Conservation (phyloP, 208 protist species). For the Crithidia expoeki region DNA sequence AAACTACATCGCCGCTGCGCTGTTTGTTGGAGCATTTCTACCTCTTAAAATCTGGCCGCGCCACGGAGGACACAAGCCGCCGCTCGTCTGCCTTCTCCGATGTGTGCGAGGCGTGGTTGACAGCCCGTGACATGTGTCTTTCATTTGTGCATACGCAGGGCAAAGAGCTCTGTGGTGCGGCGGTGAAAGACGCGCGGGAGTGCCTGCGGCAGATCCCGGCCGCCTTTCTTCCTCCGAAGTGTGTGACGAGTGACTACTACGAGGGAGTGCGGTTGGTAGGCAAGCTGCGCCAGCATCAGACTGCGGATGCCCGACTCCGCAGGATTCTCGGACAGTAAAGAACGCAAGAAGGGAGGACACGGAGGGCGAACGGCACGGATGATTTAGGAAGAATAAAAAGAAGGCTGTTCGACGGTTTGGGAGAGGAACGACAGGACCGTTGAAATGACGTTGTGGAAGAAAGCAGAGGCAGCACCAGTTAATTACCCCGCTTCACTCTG, state of each 20-base stretch:
- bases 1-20: slow-evolving; percentile 19
- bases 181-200: slow-evolving; percentile 39
- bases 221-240: slow-evolving; percentile 41
- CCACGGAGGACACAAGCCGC: neutral
- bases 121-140: slow-evolving; percentile 63
- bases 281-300: slow-evolving; percentile 38
- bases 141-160: slow-evolving; percentile 37
- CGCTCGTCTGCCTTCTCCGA: slow-evolving; percentile 24
- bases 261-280: slow-evolving; percentile 67
- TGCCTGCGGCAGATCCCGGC: slow-evolving; percentile 66
- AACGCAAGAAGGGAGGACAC: too few species aligned
- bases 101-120: slow-evolving; percentile 62
- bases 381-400: neutral
- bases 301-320: slow-evolving; percentile 16
- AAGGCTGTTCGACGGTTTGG: neutral
- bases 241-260: slow-evolving; percentile 76
- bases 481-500: too few species aligned
- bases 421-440: too few species aligned
- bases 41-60: neutral
- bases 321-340: neutral
- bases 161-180: slow-evolving; percentile 31
- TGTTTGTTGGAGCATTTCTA: slow-evolving; percentile 34
- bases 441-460: too few species aligned
- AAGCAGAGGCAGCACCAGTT: too few species aligned
- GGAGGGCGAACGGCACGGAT: neutral